A percentile compares a stretch with the other conserved stretches of the same genome.
phyloP scores from a whole-genome alignment of 805 yeast genomes.

The Lipomyces yamadae region DNA sequence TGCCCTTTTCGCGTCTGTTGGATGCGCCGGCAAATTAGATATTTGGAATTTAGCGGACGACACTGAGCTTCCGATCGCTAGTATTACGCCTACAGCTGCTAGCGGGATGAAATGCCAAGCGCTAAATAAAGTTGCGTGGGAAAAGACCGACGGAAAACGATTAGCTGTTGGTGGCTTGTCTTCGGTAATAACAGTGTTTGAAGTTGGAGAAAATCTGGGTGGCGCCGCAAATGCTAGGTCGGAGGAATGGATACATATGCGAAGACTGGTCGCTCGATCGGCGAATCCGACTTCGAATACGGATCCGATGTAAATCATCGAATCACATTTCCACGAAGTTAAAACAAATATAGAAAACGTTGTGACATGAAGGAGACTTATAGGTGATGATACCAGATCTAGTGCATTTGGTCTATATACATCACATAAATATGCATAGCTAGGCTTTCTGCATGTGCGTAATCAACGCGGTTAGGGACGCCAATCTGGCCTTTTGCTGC shows the following conservation, averaged over 20 bases:
- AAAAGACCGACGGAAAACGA: conserved; percentile 35
- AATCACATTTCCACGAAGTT: not conserved
- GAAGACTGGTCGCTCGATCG: conserved; percentile 18
- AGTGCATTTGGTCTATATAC: not conserved
- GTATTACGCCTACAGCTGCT: conserved; percentile 31
- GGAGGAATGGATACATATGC: conserved; percentile 29
- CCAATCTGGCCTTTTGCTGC: conserved; percentile 1
- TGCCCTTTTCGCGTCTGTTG: conserved; percentile 47
- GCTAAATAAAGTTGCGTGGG: conserved; percentile 46
- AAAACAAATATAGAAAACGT: not conserved
- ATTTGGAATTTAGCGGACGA: conserved; percentile 49
- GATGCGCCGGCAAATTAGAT: conserved; percentile 45
- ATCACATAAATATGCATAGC: not conserved
- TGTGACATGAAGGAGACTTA: not conserved
- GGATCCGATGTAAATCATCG: not conserved
- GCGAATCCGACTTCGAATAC: conserved; percentile 1
- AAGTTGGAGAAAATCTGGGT: conserved; percentile 36
- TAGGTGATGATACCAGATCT: not conserved
- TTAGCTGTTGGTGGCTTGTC: conserved; percentile 47
- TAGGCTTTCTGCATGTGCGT: conserved; percentile 12
- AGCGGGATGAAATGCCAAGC: conserved; percentile 33
- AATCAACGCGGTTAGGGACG: conserved; percentile 3
- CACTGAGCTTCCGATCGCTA: conserved; percentile 42
- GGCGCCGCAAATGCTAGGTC: conserved; percentile 26
- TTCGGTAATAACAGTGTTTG: conserved; percentile 44